Conservation (phyloP, 352 stramenopile species). For the Thalassiosira mediterranea region DNA sequence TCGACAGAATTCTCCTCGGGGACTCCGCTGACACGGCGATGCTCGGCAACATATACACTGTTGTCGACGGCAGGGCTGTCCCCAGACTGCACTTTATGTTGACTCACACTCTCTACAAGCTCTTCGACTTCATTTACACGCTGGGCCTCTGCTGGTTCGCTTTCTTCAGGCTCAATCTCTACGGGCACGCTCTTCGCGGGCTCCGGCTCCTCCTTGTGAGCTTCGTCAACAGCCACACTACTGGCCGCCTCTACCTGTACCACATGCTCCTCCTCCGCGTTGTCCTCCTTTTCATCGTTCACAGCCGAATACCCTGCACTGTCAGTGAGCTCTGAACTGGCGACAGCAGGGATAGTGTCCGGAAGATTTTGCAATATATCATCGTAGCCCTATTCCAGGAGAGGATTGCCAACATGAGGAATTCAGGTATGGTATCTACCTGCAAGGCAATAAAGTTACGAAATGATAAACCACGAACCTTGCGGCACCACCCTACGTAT, state of each 20-base stretch:
- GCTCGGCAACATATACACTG: not conserved
- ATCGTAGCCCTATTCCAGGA: constrained; percentile 12
- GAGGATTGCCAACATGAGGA: too few species aligned
- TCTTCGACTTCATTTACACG: not conserved
- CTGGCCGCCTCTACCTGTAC: not conserved
- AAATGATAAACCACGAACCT: too few species aligned
- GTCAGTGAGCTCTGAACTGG: not conserved
- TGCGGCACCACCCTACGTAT: not conserved
- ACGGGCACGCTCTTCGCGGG: not conserved
- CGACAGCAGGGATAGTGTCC: not conserved
- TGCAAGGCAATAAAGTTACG: not conserved
- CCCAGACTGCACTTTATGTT: not conserved
- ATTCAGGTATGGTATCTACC: too few species aligned
- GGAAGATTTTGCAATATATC: constrained; percentile 23
- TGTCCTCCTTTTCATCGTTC: not conserved
- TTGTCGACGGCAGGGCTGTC: not conserved
- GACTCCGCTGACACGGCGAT: too few species aligned
- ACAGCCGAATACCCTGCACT: not conserved
- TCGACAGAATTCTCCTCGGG: too few species aligned
- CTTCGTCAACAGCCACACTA: not conserved
- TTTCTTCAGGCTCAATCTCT: not conserved
- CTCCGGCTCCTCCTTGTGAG: not conserved
- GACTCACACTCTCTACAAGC: not conserved
- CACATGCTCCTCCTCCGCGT: not conserved
- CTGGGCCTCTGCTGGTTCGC: not conserved